Evolutionary conservation across 129 eudicot genomes (phyloP), one percentile per base, ranked within the genome.

Genomic region (Cynara cardunculus): DNA sequence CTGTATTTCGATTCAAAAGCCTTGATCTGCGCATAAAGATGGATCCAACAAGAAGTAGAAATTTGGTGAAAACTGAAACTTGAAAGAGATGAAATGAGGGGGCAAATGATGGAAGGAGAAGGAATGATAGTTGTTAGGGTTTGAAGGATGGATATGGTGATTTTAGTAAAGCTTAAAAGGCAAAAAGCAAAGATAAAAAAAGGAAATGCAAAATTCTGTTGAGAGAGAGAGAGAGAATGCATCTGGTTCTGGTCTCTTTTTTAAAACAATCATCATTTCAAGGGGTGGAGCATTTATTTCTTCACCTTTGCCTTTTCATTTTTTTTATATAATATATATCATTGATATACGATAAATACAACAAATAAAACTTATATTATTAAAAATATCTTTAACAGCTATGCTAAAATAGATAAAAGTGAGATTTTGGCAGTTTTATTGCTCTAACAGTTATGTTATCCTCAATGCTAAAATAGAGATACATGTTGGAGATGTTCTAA

Each of bases 11-110:
- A 30, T 46, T 74, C 70, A 82, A 69, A 81, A 72, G 21, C 8
- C 53, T 39, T 76, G 85, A 76, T 76, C 72, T 69, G 72, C 14
- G 53, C 68, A 69, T 69, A 53, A 82, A 82, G 85, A 82, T 75
- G 8, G 46, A 69, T 82, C 64, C 30, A 76, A 70, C 3, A 22
- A 44, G 22, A 69, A 69, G 16, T 9, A 19, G 32, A 31, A 26
- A 7, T n/a, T 69, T 6, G 3, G 31, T 44, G 46, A 26, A 61
- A 67, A 61, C 59, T 28, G 44, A 80, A 71, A 21, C 26, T 28
- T 69, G 85, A 68, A 11, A 49, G 62, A 49, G 59, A 44, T 44
- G 59, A 13, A 75, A 69, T 31, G 69, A 25, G 70, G 16, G n/a
- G 1, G n/a, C n/a, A 67, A 75, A 68, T 21, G n/a, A 44, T 46